These are phyloP conservation scores for Liriodendron chinense DNA, from an alignment of 164 flowering plant genomes.

Conservation along the genomic window DNA sequence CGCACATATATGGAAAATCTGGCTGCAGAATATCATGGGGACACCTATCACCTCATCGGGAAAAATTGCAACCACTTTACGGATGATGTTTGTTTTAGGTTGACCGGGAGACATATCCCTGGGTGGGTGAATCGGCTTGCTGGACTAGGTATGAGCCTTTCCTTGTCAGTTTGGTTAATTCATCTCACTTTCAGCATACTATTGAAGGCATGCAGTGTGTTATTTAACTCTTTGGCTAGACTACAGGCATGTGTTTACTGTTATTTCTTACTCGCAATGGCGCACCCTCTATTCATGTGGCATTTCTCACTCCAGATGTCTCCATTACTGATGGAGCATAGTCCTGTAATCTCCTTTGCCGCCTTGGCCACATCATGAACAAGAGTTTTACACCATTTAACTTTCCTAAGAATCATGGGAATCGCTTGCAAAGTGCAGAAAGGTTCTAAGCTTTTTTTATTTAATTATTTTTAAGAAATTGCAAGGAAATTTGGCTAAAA, in stretches of 20 bases:
- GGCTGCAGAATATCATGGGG: conserved; percentile 84
- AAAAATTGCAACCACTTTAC: conserved; percentile 92
- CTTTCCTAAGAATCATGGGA: background rate
- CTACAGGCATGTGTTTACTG: background rate
- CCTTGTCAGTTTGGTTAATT: background rate
- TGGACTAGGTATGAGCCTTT: conserved; percentile 41
- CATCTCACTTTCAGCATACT: background rate
- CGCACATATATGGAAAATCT: conserved; percentile 51
- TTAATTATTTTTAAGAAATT: too few species aligned
- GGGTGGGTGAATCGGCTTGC: conserved; percentile 94
- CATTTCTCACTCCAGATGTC: background rate
- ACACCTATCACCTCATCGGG: conserved; percentile 80
- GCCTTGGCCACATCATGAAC: background rate
- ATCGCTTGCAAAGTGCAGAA: background rate
- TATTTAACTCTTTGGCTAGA: background rate
- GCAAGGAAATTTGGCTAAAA: background rate
- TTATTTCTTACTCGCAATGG: background rate
- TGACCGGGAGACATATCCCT: conserved; percentile 63
- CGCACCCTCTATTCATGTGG: background rate
- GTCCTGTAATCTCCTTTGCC: too few species aligned
- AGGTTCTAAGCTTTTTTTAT: too few species aligned
- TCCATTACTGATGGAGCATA: too few species aligned
- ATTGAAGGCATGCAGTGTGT: background rate
- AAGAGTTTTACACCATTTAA: background rate
- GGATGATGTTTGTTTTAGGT: conserved; percentile 57